Conservation (phyloP, 495 filamentous ascomycete species). For the Trichodelitschia bisporula region DNA sequence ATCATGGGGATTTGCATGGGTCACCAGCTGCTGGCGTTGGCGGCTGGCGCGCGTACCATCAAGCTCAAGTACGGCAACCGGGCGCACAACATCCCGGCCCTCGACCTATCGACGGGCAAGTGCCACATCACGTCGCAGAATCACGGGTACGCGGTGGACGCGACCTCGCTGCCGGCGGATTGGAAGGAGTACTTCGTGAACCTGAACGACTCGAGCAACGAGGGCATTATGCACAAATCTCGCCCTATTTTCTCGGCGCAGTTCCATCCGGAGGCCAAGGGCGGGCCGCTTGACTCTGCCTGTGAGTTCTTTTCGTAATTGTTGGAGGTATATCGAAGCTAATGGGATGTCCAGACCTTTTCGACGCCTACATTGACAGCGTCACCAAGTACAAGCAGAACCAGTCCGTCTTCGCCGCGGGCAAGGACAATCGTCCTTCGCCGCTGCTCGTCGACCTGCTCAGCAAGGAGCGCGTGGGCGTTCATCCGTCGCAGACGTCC, state of each 20-base stretch:
- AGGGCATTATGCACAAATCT: constrained; percentile 85
- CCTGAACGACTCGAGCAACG: constrained; percentile 84
- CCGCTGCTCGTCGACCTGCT: constrained; percentile 76
- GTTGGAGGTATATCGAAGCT: too few relatives aligned
- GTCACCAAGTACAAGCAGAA: constrained; percentile 70
- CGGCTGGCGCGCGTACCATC: constrained; percentile 60
- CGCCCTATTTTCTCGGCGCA: constrained; percentile 95
- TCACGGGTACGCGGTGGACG: constrained; percentile 93
- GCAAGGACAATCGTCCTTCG: constrained; percentile 56
- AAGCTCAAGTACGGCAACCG: constrained; percentile 97
- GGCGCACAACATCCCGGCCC: constrained; percentile 89
- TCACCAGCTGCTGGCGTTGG: constrained; percentile 69
- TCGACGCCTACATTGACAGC: constrained; percentile 83
- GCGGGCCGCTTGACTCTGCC: constrained; percentile 87
- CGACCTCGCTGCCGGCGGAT: constrained; percentile 51
- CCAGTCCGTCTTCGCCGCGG: constrained; percentile 36
- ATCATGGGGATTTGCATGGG: constrained; percentile 96
- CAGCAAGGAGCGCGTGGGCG: constrained; percentile 80
- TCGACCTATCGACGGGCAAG: constrained; percentile 81
- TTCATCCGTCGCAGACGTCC: too few relatives aligned
- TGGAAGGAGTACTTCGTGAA: constrained; percentile 98
- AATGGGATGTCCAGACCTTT: constrained; percentile 76
- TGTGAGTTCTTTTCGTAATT: too few relatives aligned
- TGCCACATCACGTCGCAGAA: constrained; percentile 98
- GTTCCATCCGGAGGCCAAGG: constrained; percentile 96